These are phyloP conservation scores for Ophiobolus disseminans DNA, from an alignment of 2,329 filamentous ascomycete genomes.

Conservation along the genomic window DNA sequence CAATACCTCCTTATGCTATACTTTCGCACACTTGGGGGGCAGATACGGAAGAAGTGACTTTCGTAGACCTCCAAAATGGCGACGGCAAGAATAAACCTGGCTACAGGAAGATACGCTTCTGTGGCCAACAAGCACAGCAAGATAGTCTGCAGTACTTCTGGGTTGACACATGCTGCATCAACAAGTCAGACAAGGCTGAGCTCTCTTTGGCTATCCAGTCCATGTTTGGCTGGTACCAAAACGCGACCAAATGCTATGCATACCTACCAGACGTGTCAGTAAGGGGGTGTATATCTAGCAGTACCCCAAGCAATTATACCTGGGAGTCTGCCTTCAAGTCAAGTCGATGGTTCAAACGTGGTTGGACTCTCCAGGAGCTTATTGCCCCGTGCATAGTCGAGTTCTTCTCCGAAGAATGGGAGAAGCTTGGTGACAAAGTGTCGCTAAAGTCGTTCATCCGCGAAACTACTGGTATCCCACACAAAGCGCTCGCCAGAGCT, in stretches of 20 bases:
- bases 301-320: background rate
- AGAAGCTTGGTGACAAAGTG: background rate
- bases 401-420: background rate
- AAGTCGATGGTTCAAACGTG: background rate
- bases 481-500: constrained; percentile 2
- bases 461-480: background rate
- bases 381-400: background rate
- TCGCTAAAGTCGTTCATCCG: background rate
- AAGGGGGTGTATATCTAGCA: background rate
- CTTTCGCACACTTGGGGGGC: background rate
- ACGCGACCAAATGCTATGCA: background rate
- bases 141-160: constrained; percentile 6
- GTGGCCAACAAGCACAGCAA: background rate
- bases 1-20: background rate
- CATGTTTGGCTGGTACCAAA: background rate
- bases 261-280: background rate
- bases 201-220: background rate
- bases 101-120: background rate
- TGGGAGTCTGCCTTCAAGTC: background rate
- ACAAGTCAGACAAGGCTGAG: background rate
- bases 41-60: background rate
- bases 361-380: background rate
- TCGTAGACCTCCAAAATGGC: background rate
- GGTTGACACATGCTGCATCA: constrained; percentile 13
- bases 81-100: background rate